Conservation (phyloP, 169 alveolate genomes). For the Ichthyophthirius multifiliis region DNA sequence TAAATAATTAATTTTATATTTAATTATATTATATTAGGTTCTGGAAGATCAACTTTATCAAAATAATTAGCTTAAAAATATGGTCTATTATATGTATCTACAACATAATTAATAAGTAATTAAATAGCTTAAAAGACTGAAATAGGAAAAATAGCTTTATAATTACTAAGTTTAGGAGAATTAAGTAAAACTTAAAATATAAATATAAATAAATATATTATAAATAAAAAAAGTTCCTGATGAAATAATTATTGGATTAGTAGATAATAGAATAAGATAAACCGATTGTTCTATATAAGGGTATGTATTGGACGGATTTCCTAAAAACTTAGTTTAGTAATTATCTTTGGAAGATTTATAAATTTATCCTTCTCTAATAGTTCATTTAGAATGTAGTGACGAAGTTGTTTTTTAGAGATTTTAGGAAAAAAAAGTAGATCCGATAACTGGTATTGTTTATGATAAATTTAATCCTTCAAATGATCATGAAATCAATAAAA, state of each 20-base stretch:
- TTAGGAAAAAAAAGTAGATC: constrained; percentile 51
- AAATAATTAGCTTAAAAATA: constrained; percentile 56
- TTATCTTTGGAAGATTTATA: constrained; percentile 61
- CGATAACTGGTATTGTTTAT: constrained; percentile 55
- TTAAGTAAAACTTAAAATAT: constrained; percentile 15
- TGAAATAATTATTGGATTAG: constrained; percentile 54
- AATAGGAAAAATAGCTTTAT: constrained; percentile 41
- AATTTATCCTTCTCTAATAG: constrained; percentile 78
- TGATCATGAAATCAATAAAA: constrained; percentile 49
- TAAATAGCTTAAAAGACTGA: constrained; percentile 46
- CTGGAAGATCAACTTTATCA: constrained; percentile 82
- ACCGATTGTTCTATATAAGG: constrained; percentile 86
- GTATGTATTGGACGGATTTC: constrained; percentile 85
- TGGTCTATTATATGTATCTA: constrained; percentile 71
- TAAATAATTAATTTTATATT: not conserved
- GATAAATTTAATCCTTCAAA: too few species aligned
- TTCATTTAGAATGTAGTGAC: constrained; percentile 65
- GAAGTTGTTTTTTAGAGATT: constrained; percentile 57
- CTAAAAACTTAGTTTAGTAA: constrained; percentile 73
- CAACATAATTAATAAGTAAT: constrained; percentile 55
- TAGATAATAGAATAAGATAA: constrained; percentile 74
- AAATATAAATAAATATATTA: not conserved
- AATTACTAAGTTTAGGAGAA: constrained; percentile 35
- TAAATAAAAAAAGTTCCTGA: constrained; percentile 61
- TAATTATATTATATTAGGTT: constrained; percentile 15